These are phyloP conservation scores for Acmispon strigosus DNA, from an alignment of 306 rosid species.

Conservation along the genomic window DNA sequence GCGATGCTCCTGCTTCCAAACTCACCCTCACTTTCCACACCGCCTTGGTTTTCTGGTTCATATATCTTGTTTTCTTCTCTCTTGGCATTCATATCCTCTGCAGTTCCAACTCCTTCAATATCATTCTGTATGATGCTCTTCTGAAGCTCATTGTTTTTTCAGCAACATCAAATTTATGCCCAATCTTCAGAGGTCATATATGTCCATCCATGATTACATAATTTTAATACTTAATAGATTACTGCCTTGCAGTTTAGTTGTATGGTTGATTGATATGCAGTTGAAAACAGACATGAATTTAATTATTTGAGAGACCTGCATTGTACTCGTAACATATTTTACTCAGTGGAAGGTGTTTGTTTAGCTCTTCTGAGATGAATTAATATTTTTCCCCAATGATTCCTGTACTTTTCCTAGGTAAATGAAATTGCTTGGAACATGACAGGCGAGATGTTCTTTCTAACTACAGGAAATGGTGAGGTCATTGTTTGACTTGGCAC, in stretches of 20 bases:
- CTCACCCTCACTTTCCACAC: neutral
- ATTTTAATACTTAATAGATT: neutral
- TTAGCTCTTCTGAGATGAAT: neutral
- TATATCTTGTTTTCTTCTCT: neutral
- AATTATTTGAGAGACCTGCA: neutral
- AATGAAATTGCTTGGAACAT: constrained; percentile 98
- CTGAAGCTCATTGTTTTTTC: constrained; percentile 3
- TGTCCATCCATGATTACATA: neutral
- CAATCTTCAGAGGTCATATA: neutral
- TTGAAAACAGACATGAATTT: neutral
- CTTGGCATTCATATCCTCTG: neutral
- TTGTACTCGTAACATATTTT: neutral
- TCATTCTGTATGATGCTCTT: constrained; percentile 3
- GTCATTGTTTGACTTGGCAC: neutral
- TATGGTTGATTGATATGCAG: constrained; percentile 10
- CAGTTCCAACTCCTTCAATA: neutral
- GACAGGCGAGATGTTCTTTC: constrained; percentile 85
- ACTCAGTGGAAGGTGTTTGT: neutral
- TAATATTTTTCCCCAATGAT: neutral
- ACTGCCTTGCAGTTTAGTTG: neutral
- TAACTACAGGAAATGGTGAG: constrained; percentile 95
- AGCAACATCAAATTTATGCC: neutral
- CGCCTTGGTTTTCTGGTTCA: neutral
- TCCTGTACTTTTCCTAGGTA: constrained; percentile 40
- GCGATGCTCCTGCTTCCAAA: neutral